phyloP scores from a whole-genome alignment of 257 asterid species.

The Phtheirospermum japonicum region DNA sequence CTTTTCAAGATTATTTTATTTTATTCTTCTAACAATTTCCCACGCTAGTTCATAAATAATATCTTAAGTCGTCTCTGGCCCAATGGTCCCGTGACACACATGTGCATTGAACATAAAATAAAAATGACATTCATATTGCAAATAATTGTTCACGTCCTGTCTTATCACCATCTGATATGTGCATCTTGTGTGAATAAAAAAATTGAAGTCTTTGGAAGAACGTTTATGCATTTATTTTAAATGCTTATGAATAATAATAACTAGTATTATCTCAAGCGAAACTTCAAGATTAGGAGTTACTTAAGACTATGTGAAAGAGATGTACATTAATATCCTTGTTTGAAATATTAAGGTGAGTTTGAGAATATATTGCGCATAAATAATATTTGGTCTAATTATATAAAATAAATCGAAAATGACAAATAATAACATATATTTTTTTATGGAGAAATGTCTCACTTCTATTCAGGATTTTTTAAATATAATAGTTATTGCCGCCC shows the following conservation, averaged over 20 bases:
- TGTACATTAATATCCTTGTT: no score
- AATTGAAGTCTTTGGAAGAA: neutral
- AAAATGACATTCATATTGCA: constrained; percentile 21
- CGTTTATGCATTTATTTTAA: neutral
- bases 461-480: no score
- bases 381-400: no score
- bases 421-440: no score
- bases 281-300: neutral
- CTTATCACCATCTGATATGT: neutral
- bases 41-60: no score
- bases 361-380: no score
- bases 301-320: no score
- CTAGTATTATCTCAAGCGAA: neutral
- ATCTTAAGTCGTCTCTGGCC: constrained; percentile 10
- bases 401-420: no score
- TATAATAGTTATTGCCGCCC: no score
- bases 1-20: neutral
- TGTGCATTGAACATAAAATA: constrained; percentile 11
- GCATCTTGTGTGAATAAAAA: neutral
- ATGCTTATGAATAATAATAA: neutral
- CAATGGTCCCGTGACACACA: constrained; percentile 20
- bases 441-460: no score
- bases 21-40: no score
- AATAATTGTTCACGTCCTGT: neutral
- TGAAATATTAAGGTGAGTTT: no score